Evolutionary conservation across 768 basidiomycete species (phyloP).

Genomic region (Terana coerulea): DNA sequence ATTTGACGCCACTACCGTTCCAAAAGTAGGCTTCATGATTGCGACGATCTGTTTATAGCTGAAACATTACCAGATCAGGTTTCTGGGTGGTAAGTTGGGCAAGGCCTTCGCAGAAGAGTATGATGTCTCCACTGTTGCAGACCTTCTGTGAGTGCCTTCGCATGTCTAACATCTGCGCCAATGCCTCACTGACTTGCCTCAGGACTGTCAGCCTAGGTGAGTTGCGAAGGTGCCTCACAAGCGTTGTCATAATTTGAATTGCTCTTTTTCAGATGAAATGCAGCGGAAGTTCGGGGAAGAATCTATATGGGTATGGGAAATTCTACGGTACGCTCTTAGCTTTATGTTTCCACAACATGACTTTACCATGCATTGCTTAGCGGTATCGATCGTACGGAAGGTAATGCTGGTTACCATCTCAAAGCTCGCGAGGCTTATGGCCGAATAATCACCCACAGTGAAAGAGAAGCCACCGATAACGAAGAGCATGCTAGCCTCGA

Average conservation of each 20-base stretch:
- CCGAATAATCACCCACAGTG: slow-evolving; percentile 43
- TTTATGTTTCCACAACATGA: background rate
- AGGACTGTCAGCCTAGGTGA: slow-evolving; percentile 59
- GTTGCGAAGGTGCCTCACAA: background rate
- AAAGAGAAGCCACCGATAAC: slow-evolving; percentile 76
- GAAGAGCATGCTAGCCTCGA: slow-evolving; percentile 96
- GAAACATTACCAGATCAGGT: slow-evolving; percentile 64
- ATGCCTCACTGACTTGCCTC: background rate
- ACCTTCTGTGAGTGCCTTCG: slow-evolving; percentile 66
- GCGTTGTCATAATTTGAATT: slow-evolving; percentile 1
- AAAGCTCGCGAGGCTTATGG: background rate
- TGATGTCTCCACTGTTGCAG: slow-evolving; percentile 84
- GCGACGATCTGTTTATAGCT: background rate
- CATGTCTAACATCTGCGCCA: background rate
- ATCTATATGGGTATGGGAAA: slow-evolving; percentile 89
- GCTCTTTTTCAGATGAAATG: slow-evolving; percentile 56
- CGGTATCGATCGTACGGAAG: slow-evolving; percentile 87
- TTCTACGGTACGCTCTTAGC: slow-evolving; percentile 59
- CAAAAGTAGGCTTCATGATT: slow-evolving; percentile 22
- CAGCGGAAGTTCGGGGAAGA: slow-evolving; percentile 79
- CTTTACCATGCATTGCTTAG: slow-evolving; percentile 31
- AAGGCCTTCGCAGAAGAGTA: slow-evolving; percentile 83
- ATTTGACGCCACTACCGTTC: slow-evolving; percentile 81
- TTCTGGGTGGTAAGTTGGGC: slow-evolving; percentile 93
- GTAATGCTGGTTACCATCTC: slow-evolving; percentile 33